Base-by-base conservation (phyloP, 1,284 basidiomycete species). In the Apiotrichum brassicae region DNA sequence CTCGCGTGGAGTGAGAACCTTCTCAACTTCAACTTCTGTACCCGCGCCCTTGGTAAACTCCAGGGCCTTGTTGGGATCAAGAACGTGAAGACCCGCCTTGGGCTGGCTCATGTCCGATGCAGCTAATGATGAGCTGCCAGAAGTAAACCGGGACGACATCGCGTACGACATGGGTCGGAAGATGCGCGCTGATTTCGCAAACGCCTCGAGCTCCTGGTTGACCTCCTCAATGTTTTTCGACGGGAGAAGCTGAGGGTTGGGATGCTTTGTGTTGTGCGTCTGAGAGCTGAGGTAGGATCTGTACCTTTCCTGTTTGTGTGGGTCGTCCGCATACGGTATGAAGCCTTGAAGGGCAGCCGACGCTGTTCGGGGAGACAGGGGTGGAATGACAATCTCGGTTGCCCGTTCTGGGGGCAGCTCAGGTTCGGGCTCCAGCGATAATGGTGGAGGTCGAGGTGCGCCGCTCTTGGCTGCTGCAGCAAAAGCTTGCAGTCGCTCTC, bases 61-160 rank as follows among this genome's bases (percentile, higher is more conserved):
- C 32, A 52, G 37, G 8, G 56, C 63, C 28, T 71, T 64, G 35
- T 68, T 76, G 26, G 79, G 77, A 39, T 75, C 69, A 20, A 76
- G 76, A 0, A 81, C 79, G 62, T 89, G 83, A 49, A 93, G 66
- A 1, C 90, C 87, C 59, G 86, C 85, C 52, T 83, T 73, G 4
- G 85, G 66, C 28, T 73, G 74, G 53, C 82, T 79, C 25, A 85
- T 78, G 32, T 83, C 72, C 7, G 63, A 56, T 1, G 57, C 54
- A 2, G 46, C 76, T 61, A 57, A 86, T 81, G 43, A 86, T 63
- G 51, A 51, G 5, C 61, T 66, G 0, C 86, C 86, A 48, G 82
- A 85, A 2, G 87, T 90, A 71, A 98, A 98, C 6, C 94, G 81
- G 18, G 82, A 85, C 0, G 91, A 89, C 87, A 98, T 97, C 20